These are phyloP conservation scores for Salix brachista DNA, from an alignment of 345 rosid genomes.

Conservation along the genomic window DNA sequence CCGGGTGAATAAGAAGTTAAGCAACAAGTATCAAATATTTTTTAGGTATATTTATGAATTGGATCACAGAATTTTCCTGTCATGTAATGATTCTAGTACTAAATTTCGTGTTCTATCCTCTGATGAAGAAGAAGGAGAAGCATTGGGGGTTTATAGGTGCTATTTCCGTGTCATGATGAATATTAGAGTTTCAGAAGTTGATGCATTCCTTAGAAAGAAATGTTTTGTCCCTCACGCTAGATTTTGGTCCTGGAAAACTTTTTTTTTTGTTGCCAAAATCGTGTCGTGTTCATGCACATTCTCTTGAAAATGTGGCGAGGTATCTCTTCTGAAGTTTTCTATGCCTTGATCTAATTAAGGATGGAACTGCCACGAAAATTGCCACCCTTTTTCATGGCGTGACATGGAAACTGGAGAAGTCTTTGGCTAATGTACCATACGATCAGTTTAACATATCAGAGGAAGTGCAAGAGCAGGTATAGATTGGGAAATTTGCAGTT, in stretches of 20 bases:
- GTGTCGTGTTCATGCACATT: slow-evolving; percentile 14
- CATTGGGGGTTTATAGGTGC: background rate
- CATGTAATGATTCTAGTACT: background rate
- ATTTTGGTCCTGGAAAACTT: background rate
- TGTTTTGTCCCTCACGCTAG: background rate
- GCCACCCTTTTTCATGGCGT: slow-evolving; percentile 73
- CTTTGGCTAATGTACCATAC: slow-evolving; percentile 58
- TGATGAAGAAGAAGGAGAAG: background rate
- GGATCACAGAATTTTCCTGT: background rate
- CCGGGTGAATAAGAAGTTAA: background rate
- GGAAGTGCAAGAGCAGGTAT: slow-evolving; percentile 85
- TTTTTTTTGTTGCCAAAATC: slow-evolving; percentile 12
- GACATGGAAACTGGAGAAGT: slow-evolving; percentile 82
- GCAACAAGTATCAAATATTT: background rate
- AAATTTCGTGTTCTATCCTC: background rate
- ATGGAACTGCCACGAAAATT: slow-evolving; percentile 63
- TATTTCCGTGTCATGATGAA: slow-evolving; percentile 4
- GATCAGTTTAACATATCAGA: slow-evolving; percentile 70
- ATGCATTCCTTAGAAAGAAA: background rate
- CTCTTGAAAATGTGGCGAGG: slow-evolving; percentile 19
- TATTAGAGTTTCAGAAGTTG: background rate
- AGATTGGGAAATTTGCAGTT: background rate
- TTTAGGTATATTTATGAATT: background rate
- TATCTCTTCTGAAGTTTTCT: slow-evolving; percentile 38
- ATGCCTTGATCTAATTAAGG: slow-evolving; percentile 48